Conservation (phyloP, 768 basidiomycete genomes). For the Boletus edulis region DNA sequence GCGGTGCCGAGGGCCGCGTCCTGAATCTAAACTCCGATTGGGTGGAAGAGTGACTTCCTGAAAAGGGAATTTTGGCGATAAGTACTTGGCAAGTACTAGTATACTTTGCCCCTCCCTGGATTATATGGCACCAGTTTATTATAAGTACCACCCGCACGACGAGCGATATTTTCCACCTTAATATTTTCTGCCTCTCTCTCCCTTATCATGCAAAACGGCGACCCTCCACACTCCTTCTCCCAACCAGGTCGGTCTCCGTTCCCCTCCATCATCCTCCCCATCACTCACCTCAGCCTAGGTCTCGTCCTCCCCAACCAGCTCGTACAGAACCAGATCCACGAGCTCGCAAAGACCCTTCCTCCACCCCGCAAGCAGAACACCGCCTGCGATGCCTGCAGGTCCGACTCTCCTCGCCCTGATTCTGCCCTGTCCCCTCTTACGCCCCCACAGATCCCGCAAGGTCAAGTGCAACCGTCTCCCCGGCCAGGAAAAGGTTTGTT, state of each 20-base stretch:
- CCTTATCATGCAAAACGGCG: constrained; percentile 32
- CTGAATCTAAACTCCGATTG: constrained; percentile 26
- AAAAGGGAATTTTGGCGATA: constrained; percentile 14
- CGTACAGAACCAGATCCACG: constrained; percentile 80
- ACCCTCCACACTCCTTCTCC: constrained; percentile 31
- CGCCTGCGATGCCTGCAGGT: constrained; percentile 93
- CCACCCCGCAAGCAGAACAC: constrained; percentile 92
- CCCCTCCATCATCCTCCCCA: not conserved
- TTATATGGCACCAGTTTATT: constrained; percentile 15
- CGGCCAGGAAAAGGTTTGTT: constrained; percentile 74
- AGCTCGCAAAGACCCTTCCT: constrained; percentile 74
- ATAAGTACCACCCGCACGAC: constrained; percentile 23
- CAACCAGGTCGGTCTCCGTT: constrained; percentile 25
- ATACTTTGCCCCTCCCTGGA: constrained; percentile 6
- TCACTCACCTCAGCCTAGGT: constrained; percentile 35
- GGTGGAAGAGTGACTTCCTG: constrained; percentile 2
- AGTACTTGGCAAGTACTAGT: constrained; percentile 24
- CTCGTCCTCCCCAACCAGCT: constrained; percentile 62
- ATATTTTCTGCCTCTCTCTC: constrained; percentile 20
- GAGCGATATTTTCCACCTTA: constrained; percentile 21
- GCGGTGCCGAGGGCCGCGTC: constrained; percentile 27
- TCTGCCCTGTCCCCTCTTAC: constrained; percentile 1
- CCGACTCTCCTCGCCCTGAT: constrained; percentile 4
- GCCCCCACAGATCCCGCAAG: constrained; percentile 63
- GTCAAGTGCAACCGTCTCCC: constrained; percentile 85